phyloP scores from a whole-genome alignment of 345 rosid species.

The Hibiscus mutabilis region DNA sequence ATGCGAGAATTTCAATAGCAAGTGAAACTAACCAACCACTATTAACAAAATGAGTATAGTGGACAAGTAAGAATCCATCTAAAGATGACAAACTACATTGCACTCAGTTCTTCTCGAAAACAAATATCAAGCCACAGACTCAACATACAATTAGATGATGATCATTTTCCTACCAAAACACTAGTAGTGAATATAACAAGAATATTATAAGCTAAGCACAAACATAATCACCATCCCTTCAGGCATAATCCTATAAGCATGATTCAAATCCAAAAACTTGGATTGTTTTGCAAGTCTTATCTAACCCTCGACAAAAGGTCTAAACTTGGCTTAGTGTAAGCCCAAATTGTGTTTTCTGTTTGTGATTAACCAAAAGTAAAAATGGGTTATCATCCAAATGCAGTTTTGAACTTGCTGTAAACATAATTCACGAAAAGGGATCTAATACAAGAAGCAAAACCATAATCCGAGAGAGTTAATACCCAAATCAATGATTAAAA shows the following conservation, averaged over 20 bases:
- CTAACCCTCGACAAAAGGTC: background rate
- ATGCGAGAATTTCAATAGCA: background rate
- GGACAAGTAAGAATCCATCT: background rate
- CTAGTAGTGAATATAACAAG: background rate
- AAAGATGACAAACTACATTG: background rate
- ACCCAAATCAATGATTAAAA: background rate
- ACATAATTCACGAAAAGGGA: no score
- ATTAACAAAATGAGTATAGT: background rate
- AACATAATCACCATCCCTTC: background rate
- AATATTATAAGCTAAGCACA: background rate
- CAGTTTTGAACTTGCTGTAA: no score
- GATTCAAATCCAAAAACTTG: background rate
- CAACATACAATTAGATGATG: background rate
- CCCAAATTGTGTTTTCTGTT: background rate
- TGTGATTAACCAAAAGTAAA: background rate
- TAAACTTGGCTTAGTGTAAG: background rate
- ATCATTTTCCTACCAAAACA: background rate
- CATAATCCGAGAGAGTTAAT: background rate
- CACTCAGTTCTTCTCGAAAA: background rate
- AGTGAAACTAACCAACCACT: background rate
- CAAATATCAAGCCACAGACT: background rate
- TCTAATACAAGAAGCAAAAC: background rate
- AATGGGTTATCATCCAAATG: no score
- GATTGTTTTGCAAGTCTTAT: background rate
- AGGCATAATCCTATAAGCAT: background rate